Evolutionary conservation across 352 stramenopile genomes (phyloP).

Genomic region (Phytopythium helicoides): DNA sequence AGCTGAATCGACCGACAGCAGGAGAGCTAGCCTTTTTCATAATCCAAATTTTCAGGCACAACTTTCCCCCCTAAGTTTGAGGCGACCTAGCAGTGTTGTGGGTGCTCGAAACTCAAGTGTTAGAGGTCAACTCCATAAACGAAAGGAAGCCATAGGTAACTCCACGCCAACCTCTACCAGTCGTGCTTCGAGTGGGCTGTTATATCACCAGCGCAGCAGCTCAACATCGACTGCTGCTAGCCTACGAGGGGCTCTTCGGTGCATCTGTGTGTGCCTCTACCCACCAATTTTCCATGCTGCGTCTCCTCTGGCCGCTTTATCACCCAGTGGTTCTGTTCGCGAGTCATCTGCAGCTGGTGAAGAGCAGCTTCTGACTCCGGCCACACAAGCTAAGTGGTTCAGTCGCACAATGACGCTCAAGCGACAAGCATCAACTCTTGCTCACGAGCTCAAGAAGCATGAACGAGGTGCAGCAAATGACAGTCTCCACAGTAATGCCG

Average conservation of each 20-base stretch:
- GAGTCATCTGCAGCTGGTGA: neutral
- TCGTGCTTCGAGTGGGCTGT: neutral
- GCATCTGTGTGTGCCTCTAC: slow-evolving; percentile 55
- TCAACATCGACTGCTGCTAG: neutral
- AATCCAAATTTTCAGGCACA: neutral
- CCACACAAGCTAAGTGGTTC: slow-evolving; percentile 30
- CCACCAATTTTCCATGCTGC: slow-evolving; percentile 45
- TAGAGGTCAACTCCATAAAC: neutral
- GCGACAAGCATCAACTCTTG: neutral
- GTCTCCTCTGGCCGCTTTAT: slow-evolving; percentile 1
- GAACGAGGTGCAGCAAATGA: slow-evolving; percentile 5
- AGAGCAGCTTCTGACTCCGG: neutral
- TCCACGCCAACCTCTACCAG: neutral
- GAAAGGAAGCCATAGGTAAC: no score
- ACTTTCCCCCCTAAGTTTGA: neutral
- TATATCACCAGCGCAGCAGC: neutral
- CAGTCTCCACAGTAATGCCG: neutral
- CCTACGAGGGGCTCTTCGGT: slow-evolving; percentile 8
- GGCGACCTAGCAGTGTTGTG: neutral
- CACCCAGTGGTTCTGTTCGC: neutral
- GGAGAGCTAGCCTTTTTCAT: neutral
- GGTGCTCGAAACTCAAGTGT: neutral
- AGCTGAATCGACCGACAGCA: neutral
- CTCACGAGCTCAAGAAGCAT: slow-evolving; percentile 11
- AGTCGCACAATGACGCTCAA: slow-evolving; percentile 24